Base-by-base conservation (phyloP, 768 basidiomycete genomes). In the Xerocomellus chrysenteron region DNA sequence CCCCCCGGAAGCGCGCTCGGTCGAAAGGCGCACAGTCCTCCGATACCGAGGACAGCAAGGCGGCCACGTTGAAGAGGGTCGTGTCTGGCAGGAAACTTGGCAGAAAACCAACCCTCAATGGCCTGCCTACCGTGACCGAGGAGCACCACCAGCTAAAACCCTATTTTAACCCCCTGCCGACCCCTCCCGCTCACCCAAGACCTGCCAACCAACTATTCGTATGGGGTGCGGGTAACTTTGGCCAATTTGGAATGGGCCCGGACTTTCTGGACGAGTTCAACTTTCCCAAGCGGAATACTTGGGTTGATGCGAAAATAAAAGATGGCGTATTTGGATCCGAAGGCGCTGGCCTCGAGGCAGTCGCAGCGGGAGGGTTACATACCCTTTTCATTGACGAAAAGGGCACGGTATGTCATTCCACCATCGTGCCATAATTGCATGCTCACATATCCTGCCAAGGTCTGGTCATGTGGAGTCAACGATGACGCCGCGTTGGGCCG, bases 201-300 rank as follows among this genome's bases (percentile, higher is more conserved):
- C 93, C 92, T 19, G 78, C 86, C 35, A 80, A 84, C 14, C 80
- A 87, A 41, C 78, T 94, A 17, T 96, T 94, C 60, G 87, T 83
- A 9, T 98, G 91, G 83, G 96, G 96, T 8, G 86, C 88, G 12
- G 94, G 94, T 28, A 94, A 96, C 72, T 93, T 94, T 75, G 95
- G 94, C 32, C 95, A 98, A 72, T 89, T 97, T 65, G 97, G 95
- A 33, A 83, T 96, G 77, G 96, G 96, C 37, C 84, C 85, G 5
- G 83, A 86, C 60, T 68, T 75, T 47, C 75, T 93, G 33, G 84
- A 78, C 55, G 92, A 96, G 71, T 80, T 88, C 54, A 74, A 80
- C 51, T 87, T 86, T 60, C 94, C 94, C 10, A 87, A 82, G 65
- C 81, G 86, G 54, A 94, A 92, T 68, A 58, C 72, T 0, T 92